Base-by-base conservation (phyloP, 2,329 filamentous ascomycete genomes). In the Xylaria sp. region DNA sequence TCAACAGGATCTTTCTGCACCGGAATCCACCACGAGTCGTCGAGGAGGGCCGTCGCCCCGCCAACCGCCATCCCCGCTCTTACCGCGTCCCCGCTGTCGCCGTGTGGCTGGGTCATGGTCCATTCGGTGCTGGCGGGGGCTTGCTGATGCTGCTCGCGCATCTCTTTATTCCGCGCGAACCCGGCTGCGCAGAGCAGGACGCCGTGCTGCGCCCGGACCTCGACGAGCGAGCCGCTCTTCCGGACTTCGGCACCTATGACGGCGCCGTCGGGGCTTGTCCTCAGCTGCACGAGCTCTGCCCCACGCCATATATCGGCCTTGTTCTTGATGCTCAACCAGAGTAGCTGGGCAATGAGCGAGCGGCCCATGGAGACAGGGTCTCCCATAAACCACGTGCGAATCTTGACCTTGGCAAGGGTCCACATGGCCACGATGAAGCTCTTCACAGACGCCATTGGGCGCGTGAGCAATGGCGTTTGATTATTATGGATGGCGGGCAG, bases 161-260 rank as follows among this genome's bases (percentile, higher is more conserved):
- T 67, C 8, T 54, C 46, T 6, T 48, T 39, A 44, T 72, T 72
- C 16, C 63, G 61, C 0, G 71, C 66, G 54, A 74, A 74, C 3
- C 72, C 72, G 5, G 70, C 72, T 6, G 69, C 70, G 6, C 66
- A 65, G 7, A 74, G 62, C 8, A 74, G 52, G 11, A 73, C 69
- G 11, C 68, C 71, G n/a, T 57, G 47, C 1, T 48, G 56, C 7
- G 69, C 65, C 1, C 62, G 48, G 44, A 73, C 59, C 1, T 49
- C 54, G 5, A 64, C 46, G 2, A 57, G 43, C 13, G 55, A 53
- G 18, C 66, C 70, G 7, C 65, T 54, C 18, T 59, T 48, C 44
- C 54, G 48, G 9, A 71, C 58, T 5, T 61, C 46, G 2, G 68
- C 67, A 0, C 70, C 69, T 7, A 51, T 56, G 8, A 73, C 60